A percentile compares a stretch with the other conserved stretches of the same genome.
Evolutionary conservation across 805 yeast species (phyloP).

Genomic region (Barnettozyma vustinii): DNA sequence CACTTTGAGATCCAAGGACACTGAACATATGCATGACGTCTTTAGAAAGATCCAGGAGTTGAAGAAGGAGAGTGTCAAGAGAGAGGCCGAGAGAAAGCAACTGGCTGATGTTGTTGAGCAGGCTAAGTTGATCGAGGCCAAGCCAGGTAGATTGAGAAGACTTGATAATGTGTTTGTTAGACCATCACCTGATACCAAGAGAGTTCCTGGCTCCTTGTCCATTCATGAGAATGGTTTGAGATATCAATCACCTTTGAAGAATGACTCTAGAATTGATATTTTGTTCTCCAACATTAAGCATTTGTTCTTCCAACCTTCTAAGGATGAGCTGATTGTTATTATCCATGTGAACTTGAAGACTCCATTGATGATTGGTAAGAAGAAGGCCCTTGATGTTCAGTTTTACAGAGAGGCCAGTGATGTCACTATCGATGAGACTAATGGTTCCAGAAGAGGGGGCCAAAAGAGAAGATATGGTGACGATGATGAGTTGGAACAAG

Average conservation of each 20-base stretch:
- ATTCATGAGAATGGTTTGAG: slow-evolving; percentile 96
- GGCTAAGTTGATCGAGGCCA: slow-evolving; percentile 77
- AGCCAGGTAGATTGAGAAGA: slow-evolving; percentile 79
- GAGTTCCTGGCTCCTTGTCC: slow-evolving; percentile 83
- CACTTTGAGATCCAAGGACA: slow-evolving; percentile 84
- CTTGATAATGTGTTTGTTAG: slow-evolving; percentile 86
- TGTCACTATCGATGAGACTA: slow-evolving; percentile 94
- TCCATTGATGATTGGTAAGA: slow-evolving; percentile 93
- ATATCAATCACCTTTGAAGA: slow-evolving; percentile 79
- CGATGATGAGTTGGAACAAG: slow-evolving; percentile 97
- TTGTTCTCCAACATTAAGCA: slow-evolving; percentile 89
- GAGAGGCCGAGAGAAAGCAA: slow-evolving; percentile 86
- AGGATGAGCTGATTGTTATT: slow-evolving; percentile 87
- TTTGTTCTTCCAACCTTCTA: slow-evolving; percentile 91
- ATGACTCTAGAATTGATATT: slow-evolving; percentile 84
- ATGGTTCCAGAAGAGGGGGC: slow-evolving; percentile 79
- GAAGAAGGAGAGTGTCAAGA: slow-evolving; percentile 85
- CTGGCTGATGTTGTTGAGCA: slow-evolving; percentile 93
- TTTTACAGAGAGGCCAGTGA: slow-evolving; percentile 96
- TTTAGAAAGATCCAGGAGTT: slow-evolving; percentile 85
- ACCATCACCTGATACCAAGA: slow-evolving; percentile 96
- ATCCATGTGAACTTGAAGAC: slow-evolving; percentile 89
- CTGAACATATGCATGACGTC: slow-evolving; percentile 85
- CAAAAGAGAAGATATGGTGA: slow-evolving; percentile 82
- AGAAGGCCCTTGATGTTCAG: slow-evolving; percentile 92